A percentile compares a stretch with the other conserved stretches of the same genome.
These are phyloP conservation scores for Neofusicoccum ribis DNA, from an alignment of 2,329 filamentous ascomycete genomes.

Conservation along the genomic window DNA sequence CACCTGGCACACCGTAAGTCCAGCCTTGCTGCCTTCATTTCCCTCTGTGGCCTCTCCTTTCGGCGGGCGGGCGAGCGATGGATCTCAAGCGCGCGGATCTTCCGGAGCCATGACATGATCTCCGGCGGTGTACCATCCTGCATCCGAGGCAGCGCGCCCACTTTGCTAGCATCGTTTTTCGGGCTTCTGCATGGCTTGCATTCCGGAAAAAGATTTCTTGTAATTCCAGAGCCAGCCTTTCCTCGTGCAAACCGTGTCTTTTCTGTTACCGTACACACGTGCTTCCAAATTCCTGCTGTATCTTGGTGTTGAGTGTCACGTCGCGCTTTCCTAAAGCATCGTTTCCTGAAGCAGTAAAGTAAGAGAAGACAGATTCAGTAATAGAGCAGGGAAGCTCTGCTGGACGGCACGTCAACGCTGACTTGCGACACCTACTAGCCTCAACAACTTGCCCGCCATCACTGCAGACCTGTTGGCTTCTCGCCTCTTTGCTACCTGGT, in stretches of 20 bases:
- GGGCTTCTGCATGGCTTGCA: not conserved
- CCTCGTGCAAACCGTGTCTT: not conserved
- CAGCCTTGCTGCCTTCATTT: not conserved
- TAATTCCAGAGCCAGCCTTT: not conserved
- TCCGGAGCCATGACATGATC: conserved; percentile 9
- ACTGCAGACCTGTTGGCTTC: no score
- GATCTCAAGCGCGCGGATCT: conserved; percentile 4
- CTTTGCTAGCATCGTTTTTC: not conserved
- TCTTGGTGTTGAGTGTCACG: not conserved
- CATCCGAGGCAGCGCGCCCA: conserved; percentile 5
- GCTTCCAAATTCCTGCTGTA: not conserved
- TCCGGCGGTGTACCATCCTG: conserved; percentile 6
- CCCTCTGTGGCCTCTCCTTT: not conserved
- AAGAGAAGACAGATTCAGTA: not conserved
- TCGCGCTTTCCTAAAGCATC: not conserved
- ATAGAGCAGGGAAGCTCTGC: not conserved
- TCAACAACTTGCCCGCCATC: no score
- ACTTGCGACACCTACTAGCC: not conserved
- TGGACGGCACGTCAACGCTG: not conserved
- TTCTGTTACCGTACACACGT: not conserved
- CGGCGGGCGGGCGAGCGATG: not conserved
- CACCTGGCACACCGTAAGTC: not conserved
- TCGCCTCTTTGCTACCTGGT: no score
- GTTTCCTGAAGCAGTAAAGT: not conserved
- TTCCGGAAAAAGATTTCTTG: not conserved